phyloP scores from a whole-genome alignment of 106 monocot species.

The Platanthera zijinensis region DNA sequence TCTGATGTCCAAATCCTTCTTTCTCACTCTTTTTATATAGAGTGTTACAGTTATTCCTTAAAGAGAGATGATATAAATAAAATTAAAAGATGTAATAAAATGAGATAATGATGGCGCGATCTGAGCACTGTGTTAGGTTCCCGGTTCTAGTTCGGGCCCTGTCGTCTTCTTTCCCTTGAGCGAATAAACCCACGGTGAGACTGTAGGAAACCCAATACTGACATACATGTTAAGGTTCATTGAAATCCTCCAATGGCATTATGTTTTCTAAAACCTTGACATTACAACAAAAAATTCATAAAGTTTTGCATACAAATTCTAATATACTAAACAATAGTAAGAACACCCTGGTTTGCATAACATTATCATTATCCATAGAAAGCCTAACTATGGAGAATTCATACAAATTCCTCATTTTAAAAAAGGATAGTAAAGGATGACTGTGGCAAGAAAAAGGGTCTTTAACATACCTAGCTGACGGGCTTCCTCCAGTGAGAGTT shows the following conservation, averaged over 20 bases:
- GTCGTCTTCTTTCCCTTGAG: too few relatives aligned
- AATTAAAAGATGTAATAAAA: too few relatives aligned
- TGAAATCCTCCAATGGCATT: neutral
- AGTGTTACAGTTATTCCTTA: too few relatives aligned
- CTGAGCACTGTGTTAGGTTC: too few relatives aligned
- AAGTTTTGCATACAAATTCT: neutral
- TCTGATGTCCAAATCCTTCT: too few relatives aligned
- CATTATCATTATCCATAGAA: neutral
- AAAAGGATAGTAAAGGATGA: neutral
- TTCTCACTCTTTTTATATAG: too few relatives aligned
- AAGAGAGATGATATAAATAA: too few relatives aligned
- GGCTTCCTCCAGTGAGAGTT: slow-evolving; percentile 67
- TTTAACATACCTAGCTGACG: slow-evolving; percentile 46
- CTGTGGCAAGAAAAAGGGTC: neutral
- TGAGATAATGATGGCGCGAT: too few relatives aligned
- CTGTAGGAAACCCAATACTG: neutral
- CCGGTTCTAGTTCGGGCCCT: too few relatives aligned
- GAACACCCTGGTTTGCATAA: neutral
- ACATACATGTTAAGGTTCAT: neutral
- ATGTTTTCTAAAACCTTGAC: neutral
- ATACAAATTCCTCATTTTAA: neutral
- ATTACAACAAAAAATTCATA: neutral
- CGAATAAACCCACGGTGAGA: neutral
- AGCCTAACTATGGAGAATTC: neutral
- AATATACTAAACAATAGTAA: neutral